Evolutionary conservation across 2,329 filamentous ascomycete genomes (phyloP).

Genomic region (Trichoderma hamatum): DNA sequence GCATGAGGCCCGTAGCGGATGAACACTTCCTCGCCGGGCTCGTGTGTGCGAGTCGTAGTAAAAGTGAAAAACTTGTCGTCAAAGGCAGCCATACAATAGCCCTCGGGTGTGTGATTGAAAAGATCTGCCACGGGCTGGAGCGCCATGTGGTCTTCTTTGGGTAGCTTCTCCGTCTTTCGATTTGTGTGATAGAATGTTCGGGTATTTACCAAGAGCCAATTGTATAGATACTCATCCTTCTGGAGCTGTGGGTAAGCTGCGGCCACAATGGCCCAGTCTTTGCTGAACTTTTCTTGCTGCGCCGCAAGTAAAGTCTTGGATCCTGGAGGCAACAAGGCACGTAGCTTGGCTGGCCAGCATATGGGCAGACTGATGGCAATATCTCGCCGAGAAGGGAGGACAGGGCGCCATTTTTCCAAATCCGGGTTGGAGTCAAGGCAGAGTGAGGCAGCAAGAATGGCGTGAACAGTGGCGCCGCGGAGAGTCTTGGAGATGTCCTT

Average conservation of each 20-base stretch:
- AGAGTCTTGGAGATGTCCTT: conserved; percentile 55
- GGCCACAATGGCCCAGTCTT: conserved; percentile 45
- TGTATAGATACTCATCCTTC: conserved; percentile 53
- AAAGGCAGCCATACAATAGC: conserved; percentile 61
- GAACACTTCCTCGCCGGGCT: conserved; percentile 63
- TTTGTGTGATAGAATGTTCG: conserved; percentile 63
- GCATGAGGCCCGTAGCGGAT: conserved; percentile 70
- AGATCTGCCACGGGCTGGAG: conserved; percentile 74
- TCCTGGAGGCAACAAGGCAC: conserved; percentile 48
- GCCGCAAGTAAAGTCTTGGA: conserved; percentile 51
- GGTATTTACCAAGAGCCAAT: conserved; percentile 64
- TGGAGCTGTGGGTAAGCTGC: conserved; percentile 37
- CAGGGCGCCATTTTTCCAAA: conserved; percentile 63
- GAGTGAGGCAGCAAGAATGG: conserved; percentile 70
- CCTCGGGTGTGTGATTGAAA: conserved; percentile 60
- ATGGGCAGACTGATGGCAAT: conserved; percentile 54
- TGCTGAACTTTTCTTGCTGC: conserved; percentile 52
- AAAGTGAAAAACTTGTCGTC: conserved; percentile 57
- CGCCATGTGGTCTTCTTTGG: conserved; percentile 63
- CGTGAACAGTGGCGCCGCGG: conserved; percentile 64
- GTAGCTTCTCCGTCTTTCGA: conserved; percentile 47
- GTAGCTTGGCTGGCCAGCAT: conserved; percentile 50
- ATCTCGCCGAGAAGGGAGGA: conserved; percentile 66
- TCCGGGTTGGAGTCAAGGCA: conserved; percentile 54
- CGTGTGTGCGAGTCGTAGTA: conserved; percentile 53